These are phyloP conservation scores for Trichoderma parareesei DNA, from an alignment of 495 filamentous ascomycete species.

Conservation along the genomic window DNA sequence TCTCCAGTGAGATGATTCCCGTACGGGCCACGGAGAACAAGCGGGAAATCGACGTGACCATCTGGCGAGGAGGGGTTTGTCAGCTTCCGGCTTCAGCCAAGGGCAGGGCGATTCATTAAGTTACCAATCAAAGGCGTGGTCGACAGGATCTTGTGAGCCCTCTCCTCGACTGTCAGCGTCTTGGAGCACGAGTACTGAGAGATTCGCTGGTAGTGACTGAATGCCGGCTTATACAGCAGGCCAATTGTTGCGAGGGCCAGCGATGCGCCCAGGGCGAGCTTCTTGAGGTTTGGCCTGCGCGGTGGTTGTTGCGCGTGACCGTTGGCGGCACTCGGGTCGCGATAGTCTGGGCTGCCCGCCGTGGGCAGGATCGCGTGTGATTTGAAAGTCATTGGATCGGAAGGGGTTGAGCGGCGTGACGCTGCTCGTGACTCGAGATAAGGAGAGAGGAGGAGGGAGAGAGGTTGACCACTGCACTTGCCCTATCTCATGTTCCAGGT, in stretches of 20 bases:
- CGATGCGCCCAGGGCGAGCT: background rate
- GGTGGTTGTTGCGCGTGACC: background rate
- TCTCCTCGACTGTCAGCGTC: conserved; percentile 46
- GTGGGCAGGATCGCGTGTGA: background rate
- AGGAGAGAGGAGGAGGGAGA: background rate
- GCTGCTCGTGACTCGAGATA: no score
- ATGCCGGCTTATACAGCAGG: conserved; percentile 6
- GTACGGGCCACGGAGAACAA: conserved; percentile 57
- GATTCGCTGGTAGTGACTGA: conserved; percentile 2
- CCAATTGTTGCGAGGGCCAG: background rate
- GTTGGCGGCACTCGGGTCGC: no score
- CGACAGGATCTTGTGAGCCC: conserved; percentile 60
- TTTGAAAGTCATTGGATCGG: background rate
- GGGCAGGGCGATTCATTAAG: conserved; percentile 8
- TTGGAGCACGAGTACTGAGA: background rate
- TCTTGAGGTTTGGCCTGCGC: background rate
- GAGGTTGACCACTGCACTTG: background rate
- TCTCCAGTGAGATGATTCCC: conserved; percentile 69
- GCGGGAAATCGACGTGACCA: conserved; percentile 85
- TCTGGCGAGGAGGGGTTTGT: conserved; percentile 42
- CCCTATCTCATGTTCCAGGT: background rate
- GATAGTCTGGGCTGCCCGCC: background rate
- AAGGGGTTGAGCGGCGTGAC: no score
- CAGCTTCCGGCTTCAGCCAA: background rate
- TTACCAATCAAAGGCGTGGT: conserved; percentile 76